A percentile compares a stretch with the other conserved stretches of the same genome.
These are phyloP conservation scores for Arabidopsis suecica DNA, from an alignment of 345 rosid species.

Conservation along the genomic window DNA sequence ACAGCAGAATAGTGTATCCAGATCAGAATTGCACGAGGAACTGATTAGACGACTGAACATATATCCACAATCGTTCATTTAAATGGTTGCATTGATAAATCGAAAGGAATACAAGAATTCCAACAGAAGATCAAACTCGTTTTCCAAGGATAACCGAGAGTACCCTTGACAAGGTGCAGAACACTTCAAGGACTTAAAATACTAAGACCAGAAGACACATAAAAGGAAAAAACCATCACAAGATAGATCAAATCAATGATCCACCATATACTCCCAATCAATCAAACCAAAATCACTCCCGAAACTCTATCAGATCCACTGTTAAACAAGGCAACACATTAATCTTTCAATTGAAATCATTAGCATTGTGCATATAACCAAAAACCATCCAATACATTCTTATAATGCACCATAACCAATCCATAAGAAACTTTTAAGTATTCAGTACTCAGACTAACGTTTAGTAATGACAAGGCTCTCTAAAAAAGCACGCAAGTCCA, in stretches of 20 bases:
- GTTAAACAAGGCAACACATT: constrained; percentile 5
- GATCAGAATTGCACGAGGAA: constrained; percentile 22
- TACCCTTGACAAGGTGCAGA: background rate
- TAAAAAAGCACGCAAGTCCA: too few species aligned
- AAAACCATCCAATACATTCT: constrained; percentile 1
- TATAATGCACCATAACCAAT: background rate
- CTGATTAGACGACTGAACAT: constrained; percentile 1
- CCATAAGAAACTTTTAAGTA: background rate
- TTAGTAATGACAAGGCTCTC: too few species aligned
- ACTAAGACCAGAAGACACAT: constrained; percentile 6
- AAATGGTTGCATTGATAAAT: background rate
- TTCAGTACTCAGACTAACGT: background rate
- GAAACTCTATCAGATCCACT: background rate
- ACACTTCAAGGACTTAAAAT: background rate
- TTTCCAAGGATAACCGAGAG: background rate
- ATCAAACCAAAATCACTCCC: constrained; percentile 18
- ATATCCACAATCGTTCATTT: background rate
- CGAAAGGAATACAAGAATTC: constrained; percentile 5
- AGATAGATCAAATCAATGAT: background rate
- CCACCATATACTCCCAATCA: background rate
- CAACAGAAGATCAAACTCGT: background rate
- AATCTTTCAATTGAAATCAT: background rate
- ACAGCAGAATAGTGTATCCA: background rate
- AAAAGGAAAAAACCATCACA: constrained; percentile 15
- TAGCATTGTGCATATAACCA: background rate